Base-by-base conservation (phyloP, 2,329 filamentous ascomycete species). In the Talaromyces funiculosus region DNA sequence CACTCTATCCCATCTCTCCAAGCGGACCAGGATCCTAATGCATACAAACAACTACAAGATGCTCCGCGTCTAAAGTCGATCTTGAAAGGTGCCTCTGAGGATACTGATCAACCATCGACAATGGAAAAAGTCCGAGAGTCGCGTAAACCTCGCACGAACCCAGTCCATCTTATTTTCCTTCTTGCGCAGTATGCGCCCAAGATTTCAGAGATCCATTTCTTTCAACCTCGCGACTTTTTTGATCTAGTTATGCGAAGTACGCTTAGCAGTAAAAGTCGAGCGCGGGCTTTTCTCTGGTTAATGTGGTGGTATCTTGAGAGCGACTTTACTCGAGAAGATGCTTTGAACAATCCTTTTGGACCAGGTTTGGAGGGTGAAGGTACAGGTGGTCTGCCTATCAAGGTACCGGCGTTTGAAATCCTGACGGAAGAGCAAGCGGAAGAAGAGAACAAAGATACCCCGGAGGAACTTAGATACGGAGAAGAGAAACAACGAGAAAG, bases 301-400 rank as follows among this genome's bases (percentile, higher is more conserved):
- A 95, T 99, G 86, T 99, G 94, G 94, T 97, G 94, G 81, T 97
- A 99, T 71, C 83, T 99, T 18, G 94, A 99, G 73, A 96, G 92
- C 29, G 91, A 97, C 72, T 97, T 97, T 67, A 90, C 90, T 0
- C 86, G 89, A 67, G 90, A 96, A 68, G 91, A 90, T 60, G 93
- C 91, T 47, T 83, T 90, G 53, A 88, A 90, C 67, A 99, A 99
- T 69, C 94, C 94, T 0, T 99, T 97, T 68, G 94, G 94, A 0
- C 73, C 76, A 1, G 78, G 78, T 14, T 63, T 75, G 38, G 74
- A 76, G 53, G 77, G 75, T 29, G 75, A 79, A 57, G 75, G 72
- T 9, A 70, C 73, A 4, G 76, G 72, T 10, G 76, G 74, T 5
- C 64, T 80, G 47, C 79, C 78, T 20, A 68, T 79, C 54, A 79